Base-by-base conservation (phyloP, 768 basidiomycete genomes). In the Lentinula guzmanii region DNA sequence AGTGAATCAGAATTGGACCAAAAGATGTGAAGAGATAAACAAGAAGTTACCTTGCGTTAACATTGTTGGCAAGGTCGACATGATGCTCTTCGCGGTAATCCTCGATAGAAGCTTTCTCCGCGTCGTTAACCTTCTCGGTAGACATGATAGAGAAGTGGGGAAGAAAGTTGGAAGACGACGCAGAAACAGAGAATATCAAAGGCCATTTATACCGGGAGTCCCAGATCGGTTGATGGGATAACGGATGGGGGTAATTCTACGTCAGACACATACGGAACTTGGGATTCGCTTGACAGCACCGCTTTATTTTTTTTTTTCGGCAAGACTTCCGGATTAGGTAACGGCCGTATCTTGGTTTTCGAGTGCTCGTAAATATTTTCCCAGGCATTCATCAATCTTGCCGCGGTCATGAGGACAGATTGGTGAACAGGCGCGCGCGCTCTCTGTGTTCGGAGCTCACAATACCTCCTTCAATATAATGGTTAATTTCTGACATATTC, bases 21-120 rank as follows among this genome's bases (percentile, higher is more conserved):
- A 28, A 28, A 28, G 28, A 28, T 28, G 16, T 33, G 21, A 28
- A 52, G 24, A 18, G 37, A 7, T 2, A 41, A n/a, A 31, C 16
- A 48, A 31, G 34, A 13, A 50, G 35, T 13, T 59, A 63, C 62
- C 51, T 63, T 18, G 64, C 64, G 41, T 65, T 65, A 54, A 66
- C 68, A 10, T 62, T 58, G 39, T 58, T 42, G 56, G 66, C 63
- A 4, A 69, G 43, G 43, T 60, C 64, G 9, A 58, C 35, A 43
- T 66, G 59, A 18, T 43, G 55, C 24, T 56, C 39, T 11, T 66
- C 65, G 10, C 41, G 35, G 31, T 59, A 58, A 13, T 60, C 62
- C 18, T 60, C 58, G 34, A 63, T 18, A 8, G 58, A 59, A 21
- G 37, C 62, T 55, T 63, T 63, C 50, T 63, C 62, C 58, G 41